Percentiles rank a stretch among this genome's conserved stretches.
Conservation (phyloP, 192 early-diverging fungal genomes). For the Umbelopsis ramanniana region DNA sequence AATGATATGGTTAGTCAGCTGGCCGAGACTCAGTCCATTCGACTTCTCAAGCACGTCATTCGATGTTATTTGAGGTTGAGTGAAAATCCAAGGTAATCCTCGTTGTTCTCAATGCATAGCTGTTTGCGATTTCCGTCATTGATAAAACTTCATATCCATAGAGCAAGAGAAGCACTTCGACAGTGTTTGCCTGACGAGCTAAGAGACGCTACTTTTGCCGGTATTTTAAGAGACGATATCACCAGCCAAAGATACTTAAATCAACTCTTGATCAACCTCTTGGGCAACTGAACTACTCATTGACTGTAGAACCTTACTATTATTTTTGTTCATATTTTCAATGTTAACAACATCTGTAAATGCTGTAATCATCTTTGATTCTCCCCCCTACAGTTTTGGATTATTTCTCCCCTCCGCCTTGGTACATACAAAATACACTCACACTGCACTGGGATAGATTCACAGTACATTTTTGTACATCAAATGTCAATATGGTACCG, state of each 20-base stretch:
- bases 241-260: conserved; percentile 84
- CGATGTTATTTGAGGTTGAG: conserved; percentile 91
- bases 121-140: background rate
- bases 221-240: conserved; percentile 85
- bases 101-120: background rate
- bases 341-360: conserved; percentile 1
- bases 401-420: background rate
- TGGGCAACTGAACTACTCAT: conserved; percentile 40
- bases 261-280: conserved; percentile 66
- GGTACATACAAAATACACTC: background rate
- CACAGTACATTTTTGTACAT: background rate
- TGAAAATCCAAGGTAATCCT: conserved; percentile 73
- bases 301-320: background rate
- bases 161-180: conserved; percentile 88
- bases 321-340: background rate
- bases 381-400: background rate
- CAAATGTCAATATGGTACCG: too few relatives aligned
- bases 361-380: background rate
- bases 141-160: background rate
- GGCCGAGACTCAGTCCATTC: conserved; percentile 80
- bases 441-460: background rate
- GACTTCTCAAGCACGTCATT: conserved; percentile 93
- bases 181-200: conserved; percentile 90
- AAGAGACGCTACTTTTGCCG: conserved; percentile 86
- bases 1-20: conserved; percentile 93